Conservation (phyloP, 768 basidiomycete species). For the Xanthoconium purpureum region DNA sequence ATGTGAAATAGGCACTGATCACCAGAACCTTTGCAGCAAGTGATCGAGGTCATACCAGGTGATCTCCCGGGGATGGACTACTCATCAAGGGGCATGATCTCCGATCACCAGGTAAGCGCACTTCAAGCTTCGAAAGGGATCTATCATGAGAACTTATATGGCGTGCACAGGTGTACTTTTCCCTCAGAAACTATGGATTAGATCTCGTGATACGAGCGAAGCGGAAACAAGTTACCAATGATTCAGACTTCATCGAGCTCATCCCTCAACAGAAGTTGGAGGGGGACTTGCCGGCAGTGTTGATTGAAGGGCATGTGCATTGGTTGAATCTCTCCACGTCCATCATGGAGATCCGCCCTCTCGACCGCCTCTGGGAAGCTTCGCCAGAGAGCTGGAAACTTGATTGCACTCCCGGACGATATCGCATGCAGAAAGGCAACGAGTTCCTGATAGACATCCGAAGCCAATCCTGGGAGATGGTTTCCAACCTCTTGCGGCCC, state of each 20-base stretch:
- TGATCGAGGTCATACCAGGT: conserved; percentile 6
- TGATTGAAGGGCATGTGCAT: conserved; percentile 26
- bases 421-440: conserved; percentile 5
- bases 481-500: conserved; percentile 20
- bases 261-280: conserved; percentile 22
- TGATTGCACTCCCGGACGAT: conserved; percentile 5
- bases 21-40: conserved; percentile 7
- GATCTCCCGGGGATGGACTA: conserved; percentile 29
- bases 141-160: not conserved
- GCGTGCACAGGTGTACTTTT: conserved; percentile 21
- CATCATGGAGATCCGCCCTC: conserved; percentile 29
- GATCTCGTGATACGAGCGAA: conserved; percentile 16
- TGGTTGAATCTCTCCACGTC: conserved; percentile 30
- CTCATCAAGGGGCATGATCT: conserved; percentile 16
- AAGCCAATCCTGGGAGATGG: conserved; percentile 28
- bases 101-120: conserved; percentile 16
- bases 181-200: not conserved
- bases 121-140: not conserved
- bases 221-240: not conserved
- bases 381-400: conserved; percentile 30
- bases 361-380: conserved; percentile 22
- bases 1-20: not conserved
- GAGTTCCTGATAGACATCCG: conserved; percentile 26
- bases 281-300: conserved; percentile 24
- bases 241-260: conserved; percentile 15